Evolutionary conservation across 2,329 filamentous ascomycete species (phyloP).

Genomic region (Aspergillus candidus): DNA sequence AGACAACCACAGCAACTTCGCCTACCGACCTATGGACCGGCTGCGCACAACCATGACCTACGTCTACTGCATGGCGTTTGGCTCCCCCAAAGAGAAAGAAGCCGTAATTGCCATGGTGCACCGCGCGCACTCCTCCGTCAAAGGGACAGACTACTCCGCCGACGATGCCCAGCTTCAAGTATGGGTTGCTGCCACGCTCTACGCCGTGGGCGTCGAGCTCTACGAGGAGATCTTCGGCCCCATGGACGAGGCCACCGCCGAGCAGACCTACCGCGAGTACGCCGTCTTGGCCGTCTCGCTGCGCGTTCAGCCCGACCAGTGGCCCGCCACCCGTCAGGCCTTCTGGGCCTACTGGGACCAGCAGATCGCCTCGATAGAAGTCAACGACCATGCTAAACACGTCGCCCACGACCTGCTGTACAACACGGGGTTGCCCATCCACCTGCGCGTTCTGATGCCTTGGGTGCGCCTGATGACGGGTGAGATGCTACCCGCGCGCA

Average conservation of each 20-base stretch:
- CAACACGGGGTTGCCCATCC: slow-evolving; percentile 22
- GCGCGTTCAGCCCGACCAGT: slow-evolving; percentile 30
- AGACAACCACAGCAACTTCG: slow-evolving; percentile 36
- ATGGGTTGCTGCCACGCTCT: slow-evolving; percentile 39
- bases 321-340: slow-evolving; percentile 29
- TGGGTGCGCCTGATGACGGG: slow-evolving; percentile 24
- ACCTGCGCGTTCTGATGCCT: slow-evolving; percentile 21
- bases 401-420: slow-evolving; percentile 25
- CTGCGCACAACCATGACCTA: slow-evolving; percentile 37
- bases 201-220: slow-evolving; percentile 30
- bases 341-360: slow-evolving; percentile 38
- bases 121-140: slow-evolving; percentile 28
- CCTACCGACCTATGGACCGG: slow-evolving; percentile 30
- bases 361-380: slow-evolving; percentile 27
- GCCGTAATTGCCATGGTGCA: slow-evolving; percentile 35
- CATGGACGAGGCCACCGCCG: slow-evolving; percentile 20
- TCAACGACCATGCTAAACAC: slow-evolving; percentile 25
- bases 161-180: slow-evolving; percentile 35
- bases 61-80: slow-evolving; percentile 37
- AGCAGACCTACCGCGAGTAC: slow-evolving; percentile 25
- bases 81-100: slow-evolving; percentile 27
- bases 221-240: slow-evolving; percentile 33
- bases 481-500: slow-evolving; percentile 23
- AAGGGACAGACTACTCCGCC: slow-evolving; percentile 30
- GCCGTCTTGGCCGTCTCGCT: slow-evolving; percentile 22